These are phyloP conservation scores for Petrea volubilis DNA, from an alignment of 257 asterid species.

Conservation along the genomic window DNA sequence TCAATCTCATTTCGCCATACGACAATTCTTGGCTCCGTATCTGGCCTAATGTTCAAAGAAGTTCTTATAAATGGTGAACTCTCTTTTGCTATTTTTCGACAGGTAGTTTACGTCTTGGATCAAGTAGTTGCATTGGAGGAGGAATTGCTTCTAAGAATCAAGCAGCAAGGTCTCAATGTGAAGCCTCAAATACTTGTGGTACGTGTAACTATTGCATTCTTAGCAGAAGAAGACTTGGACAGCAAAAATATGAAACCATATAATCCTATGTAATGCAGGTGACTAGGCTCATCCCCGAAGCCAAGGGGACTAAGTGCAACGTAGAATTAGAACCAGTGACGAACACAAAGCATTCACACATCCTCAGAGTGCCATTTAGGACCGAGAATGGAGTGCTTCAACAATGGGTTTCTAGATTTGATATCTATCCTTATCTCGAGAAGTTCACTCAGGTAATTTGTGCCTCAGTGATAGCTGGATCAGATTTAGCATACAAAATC, in stretches of 20 bases:
- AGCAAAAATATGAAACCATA: background rate
- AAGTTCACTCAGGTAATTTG: conserved; percentile 73
- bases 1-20: no score
- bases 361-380: conserved; percentile 82
- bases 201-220: conserved; percentile 18
- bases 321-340: conserved; percentile 68
- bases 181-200: conserved; percentile 95
- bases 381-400: conserved; percentile 69
- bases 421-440: conserved; percentile 87
- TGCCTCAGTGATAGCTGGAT: background rate
- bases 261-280: conserved; percentile 45
- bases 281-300: conserved; percentile 84
- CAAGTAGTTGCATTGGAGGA: conserved; percentile 92
- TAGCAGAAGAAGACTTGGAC: background rate
- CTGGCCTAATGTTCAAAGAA: background rate
- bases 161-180: conserved; percentile 81
- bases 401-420: conserved; percentile 93
- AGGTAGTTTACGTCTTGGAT: conserved; percentile 96
- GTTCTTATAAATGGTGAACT: background rate
- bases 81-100: background rate
- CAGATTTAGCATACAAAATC: background rate
- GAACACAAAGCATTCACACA: conserved; percentile 84
- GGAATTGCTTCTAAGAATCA: conserved; percentile 76
- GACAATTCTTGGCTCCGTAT: background rate
- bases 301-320: conserved; percentile 87